Conservation (phyloP, 768 basidiomycete species). For the Cyathus striatus region DNA sequence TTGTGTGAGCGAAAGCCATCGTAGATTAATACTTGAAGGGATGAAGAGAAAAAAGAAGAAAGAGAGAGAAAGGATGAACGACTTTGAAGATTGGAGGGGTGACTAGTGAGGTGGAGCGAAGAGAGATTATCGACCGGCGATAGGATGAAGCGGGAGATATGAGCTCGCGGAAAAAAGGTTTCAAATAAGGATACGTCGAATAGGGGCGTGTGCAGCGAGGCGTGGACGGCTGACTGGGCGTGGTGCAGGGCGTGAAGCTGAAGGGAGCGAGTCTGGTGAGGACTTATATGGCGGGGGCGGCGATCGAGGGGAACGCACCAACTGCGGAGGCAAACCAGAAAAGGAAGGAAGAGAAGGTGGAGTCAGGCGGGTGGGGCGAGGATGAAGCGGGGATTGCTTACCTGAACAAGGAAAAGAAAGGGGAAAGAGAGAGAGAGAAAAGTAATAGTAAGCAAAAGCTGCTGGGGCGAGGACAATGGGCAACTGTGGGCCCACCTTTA, state of each 20-base stretch:
- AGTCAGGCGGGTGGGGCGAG: background rate
- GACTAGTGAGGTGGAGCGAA: slow-evolving; percentile 18
- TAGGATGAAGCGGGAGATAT: slow-evolving; percentile 26
- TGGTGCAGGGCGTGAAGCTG: slow-evolving; percentile 3
- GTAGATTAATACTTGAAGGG: slow-evolving; percentile 55
- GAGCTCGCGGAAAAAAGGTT: slow-evolving; percentile 18
- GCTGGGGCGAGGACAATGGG: background rate
- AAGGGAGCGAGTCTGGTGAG: slow-evolving; percentile 6
- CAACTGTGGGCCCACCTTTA: background rate
- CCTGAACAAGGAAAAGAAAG: background rate
- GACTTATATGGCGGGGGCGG: slow-evolving; percentile 9
- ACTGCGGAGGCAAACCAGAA: background rate
- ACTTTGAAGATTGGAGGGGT: slow-evolving; percentile 35
- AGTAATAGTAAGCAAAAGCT: background rate
- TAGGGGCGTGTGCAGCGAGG: slow-evolving; percentile 4
- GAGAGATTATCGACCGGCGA: slow-evolving; percentile 63
- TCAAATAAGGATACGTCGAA: slow-evolving; percentile 24
- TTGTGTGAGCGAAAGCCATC: slow-evolving; percentile 36
- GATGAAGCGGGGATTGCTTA: background rate
- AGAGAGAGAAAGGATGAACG: slow-evolving; percentile 66
- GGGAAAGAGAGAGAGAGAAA: background rate
- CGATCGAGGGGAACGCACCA: slow-evolving; percentile 3
- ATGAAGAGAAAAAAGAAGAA: slow-evolving; percentile 59
- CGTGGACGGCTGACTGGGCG: background rate
- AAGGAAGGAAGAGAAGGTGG: background rate